A percentile compares a stretch with the other conserved stretches of the same genome.
Evolutionary conservation across 257 asterid genomes (phyloP).

Genomic region (Henckelia pumila): DNA sequence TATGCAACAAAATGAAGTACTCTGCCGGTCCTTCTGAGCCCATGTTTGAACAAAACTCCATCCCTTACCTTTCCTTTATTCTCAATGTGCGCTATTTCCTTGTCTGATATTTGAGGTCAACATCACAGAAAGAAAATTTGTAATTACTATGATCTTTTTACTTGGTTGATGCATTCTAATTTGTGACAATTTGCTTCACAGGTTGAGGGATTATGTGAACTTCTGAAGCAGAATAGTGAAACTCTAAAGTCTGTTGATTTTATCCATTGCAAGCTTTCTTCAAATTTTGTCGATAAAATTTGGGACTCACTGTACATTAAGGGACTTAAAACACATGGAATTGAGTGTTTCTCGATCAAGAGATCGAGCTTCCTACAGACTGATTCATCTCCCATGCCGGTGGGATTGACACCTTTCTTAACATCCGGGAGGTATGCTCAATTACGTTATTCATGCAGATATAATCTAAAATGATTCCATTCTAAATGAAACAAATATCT

Average conservation of each 20-base stretch:
- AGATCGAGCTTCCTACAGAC: constrained; percentile 70
- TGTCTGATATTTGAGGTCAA: not conserved
- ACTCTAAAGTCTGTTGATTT: constrained; percentile 67
- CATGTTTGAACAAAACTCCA: not conserved
- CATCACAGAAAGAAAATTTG: not conserved
- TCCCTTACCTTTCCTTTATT: not conserved
- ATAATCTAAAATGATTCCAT: constrained; percentile 12
- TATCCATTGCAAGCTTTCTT: constrained; percentile 84
- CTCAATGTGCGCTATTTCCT: not conserved
- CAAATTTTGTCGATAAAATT: constrained; percentile 57
- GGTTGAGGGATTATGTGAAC: constrained; percentile 87
- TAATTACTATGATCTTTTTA: constrained; percentile 7
- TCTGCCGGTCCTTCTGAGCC: not conserved
- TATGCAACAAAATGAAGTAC: not conserved
- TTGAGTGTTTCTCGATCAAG: constrained; percentile 80
- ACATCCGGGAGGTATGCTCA: constrained; percentile 65
- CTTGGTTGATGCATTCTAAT: constrained; percentile 29
- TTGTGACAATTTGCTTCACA: constrained; percentile 32
- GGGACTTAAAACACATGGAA: constrained; percentile 57
- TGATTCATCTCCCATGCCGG: constrained; percentile 50
- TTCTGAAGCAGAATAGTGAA: constrained; percentile 59
- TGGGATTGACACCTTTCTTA: constrained; percentile 59
- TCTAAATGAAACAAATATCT: constrained; percentile 15
- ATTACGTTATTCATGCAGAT: not conserved
- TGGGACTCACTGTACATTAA: constrained; percentile 56